phyloP scores from a whole-genome alignment of 2,329 filamentous ascomycete genomes.

The Neonectria neomacrospora region DNA sequence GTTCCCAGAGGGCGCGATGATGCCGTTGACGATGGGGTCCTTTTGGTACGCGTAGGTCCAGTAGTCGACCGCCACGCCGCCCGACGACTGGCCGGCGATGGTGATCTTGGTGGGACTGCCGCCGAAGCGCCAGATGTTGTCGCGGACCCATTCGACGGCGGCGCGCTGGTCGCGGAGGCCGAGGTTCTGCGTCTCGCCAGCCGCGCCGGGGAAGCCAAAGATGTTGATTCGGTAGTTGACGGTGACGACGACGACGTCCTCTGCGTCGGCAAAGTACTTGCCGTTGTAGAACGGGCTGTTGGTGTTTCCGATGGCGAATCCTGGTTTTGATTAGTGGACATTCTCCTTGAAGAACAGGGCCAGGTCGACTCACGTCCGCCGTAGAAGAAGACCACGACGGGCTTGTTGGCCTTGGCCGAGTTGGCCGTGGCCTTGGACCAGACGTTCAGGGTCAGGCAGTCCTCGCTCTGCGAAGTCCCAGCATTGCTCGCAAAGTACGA shows the following conservation, averaged over 20 bases:
- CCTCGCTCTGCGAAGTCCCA: conserved; percentile 34
- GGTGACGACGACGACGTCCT: conserved; percentile 59
- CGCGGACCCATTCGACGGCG: conserved; percentile 48
- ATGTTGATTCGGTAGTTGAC: conserved; percentile 59
- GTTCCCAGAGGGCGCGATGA: conserved; percentile 59
- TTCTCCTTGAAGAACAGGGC: accelerated
- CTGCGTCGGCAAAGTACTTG: conserved; percentile 53
- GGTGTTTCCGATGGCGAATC: conserved; percentile 52
- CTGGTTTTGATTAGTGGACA: conserved; percentile 26
- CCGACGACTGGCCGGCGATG: conserved; percentile 49
- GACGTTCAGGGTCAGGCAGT: conserved; percentile 39
- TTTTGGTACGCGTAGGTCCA: conserved; percentile 60
- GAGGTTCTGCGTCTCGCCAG: conserved; percentile 39
- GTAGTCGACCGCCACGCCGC: conserved; percentile 55
- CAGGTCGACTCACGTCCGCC: conserved; percentile 30
- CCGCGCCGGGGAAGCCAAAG: conserved; percentile 54
- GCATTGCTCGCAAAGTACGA: conserved; percentile 36
- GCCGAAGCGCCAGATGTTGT: conserved; percentile 48
- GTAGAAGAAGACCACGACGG: conserved; percentile 39
- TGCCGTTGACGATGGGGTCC: conserved; percentile 60
- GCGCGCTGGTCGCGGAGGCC: conserved; percentile 46
- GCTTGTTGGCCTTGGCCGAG: conserved; percentile 31
- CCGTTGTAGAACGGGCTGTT: conserved; percentile 55
- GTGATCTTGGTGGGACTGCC: conserved; percentile 47
- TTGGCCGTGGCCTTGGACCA: conserved; percentile 36